phyloP scores from a whole-genome alignment of 306 rosid genomes.

The Cercis canadensis region DNA sequence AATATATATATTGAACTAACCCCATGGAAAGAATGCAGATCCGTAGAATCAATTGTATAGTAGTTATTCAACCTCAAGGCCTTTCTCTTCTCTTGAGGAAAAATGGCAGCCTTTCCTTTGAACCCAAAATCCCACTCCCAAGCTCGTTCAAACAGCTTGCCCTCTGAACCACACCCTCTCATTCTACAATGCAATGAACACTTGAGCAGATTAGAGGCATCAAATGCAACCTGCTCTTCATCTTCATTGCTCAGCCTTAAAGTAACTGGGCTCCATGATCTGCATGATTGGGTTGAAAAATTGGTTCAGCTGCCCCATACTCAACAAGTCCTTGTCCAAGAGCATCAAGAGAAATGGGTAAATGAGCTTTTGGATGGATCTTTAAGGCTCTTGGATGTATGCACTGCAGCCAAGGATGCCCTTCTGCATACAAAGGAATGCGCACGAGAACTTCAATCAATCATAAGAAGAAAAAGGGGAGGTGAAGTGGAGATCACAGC shows the following conservation, averaged over 20 bases:
- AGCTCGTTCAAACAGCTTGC: slow-evolving; percentile 47
- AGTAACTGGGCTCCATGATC: slow-evolving; percentile 12
- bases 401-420: slow-evolving; percentile 36
- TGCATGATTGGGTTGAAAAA: slow-evolving; percentile 36
- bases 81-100: slow-evolving; percentile 22
- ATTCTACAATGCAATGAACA: slow-evolving; percentile 37
- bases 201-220: slow-evolving; percentile 29
- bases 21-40: slow-evolving; percentile 33
- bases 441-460: slow-evolving; percentile 25
- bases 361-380: slow-evolving; percentile 46
- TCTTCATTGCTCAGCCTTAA: slow-evolving; percentile 31
- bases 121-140: slow-evolving; percentile 39
- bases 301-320: slow-evolving; percentile 38
- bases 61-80: slow-evolving; percentile 8
- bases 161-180: slow-evolving; percentile 47
- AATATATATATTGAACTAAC: slow-evolving; percentile 43
- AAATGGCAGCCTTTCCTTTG: slow-evolving; percentile 43
- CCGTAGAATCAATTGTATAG: slow-evolving; percentile 28
- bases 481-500: slow-evolving; percentile 7
- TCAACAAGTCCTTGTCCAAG: slow-evolving; percentile 32
- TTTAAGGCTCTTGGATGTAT: slow-evolving; percentile 38
- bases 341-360: slow-evolving; percentile 28
- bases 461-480: slow-evolving; percentile 33
- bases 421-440: slow-evolving; percentile 42
- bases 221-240: slow-evolving; percentile 37